Conservation (phyloP, 345 rosid genomes). For the Populus ilicifolia region DNA sequence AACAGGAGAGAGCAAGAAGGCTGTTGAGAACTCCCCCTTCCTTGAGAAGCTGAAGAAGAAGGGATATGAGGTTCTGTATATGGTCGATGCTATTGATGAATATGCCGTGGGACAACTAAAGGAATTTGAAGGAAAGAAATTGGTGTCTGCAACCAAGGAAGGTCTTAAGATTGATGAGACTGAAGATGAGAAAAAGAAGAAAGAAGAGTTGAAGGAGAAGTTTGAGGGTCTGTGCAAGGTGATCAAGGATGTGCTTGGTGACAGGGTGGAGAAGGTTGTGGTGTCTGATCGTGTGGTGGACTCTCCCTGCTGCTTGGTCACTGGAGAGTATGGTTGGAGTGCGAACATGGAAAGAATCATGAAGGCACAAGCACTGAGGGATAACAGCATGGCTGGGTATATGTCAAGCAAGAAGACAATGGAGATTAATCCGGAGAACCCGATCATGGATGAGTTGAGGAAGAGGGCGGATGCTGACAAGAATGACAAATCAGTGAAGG, state of each 20-base stretch:
- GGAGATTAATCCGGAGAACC: constrained; percentile 20
- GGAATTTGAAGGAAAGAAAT: constrained; percentile 19
- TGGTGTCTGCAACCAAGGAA: constrained; percentile 22
- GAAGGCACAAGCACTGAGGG: constrained; percentile 21
- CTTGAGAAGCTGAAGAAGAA: constrained; percentile 21
- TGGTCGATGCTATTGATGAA: constrained; percentile 23
- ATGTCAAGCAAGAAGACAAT: constrained; percentile 22
- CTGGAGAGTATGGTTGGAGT: constrained; percentile 17
- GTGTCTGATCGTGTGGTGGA: constrained; percentile 20
- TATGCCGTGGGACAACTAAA: constrained; percentile 14
- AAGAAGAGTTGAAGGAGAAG: constrained; percentile 11
- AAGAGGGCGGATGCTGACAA: constrained; percentile 21
- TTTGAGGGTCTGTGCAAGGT: constrained; percentile 20
- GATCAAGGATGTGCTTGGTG: constrained; percentile 19
- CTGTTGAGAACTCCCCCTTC: constrained; percentile 24
- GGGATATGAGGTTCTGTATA: constrained; percentile 17
- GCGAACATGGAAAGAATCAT: constrained; percentile 23
- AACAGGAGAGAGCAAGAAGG: constrained; percentile 27
- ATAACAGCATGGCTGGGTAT: constrained; percentile 18
- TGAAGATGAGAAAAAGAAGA: constrained; percentile 14
- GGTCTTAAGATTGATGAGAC: constrained; percentile 19
- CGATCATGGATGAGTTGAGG: constrained; percentile 21
- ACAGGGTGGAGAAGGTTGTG: constrained; percentile 21
- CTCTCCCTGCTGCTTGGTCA: constrained; percentile 20
- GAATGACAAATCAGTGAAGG: constrained; percentile 23